phyloP scores from a whole-genome alignment of 768 basidiomycete species.

The Suillus alpinus region DNA sequence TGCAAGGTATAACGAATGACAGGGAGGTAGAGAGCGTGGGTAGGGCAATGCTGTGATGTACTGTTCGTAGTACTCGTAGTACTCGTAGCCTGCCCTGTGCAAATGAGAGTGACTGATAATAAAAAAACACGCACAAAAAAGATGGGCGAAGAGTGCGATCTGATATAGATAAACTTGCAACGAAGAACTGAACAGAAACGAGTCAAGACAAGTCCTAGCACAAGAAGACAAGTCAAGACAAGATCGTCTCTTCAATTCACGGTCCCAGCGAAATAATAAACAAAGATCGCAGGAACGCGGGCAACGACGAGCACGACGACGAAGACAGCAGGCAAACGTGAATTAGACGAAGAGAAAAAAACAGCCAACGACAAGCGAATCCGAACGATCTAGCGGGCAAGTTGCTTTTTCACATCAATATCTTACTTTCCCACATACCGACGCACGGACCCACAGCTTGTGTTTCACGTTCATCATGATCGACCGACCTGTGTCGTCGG shows the following conservation, averaged over 20 bases:
- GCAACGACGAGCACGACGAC: background rate
- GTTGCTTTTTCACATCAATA: conserved; percentile 3
- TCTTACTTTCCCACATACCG: conserved; percentile 1
- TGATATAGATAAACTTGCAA: conserved; percentile 7
- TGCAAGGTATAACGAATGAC: conserved; percentile 32
- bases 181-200: conserved; percentile 2
- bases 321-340: conserved; percentile 2
- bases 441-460: conserved; percentile 2
- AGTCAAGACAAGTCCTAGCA: conserved; percentile 1
- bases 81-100: conserved; percentile 5
- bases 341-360: conserved; percentile 3
- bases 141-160: conserved; percentile 2
- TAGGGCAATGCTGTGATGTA: conserved; percentile 3
- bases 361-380: conserved; percentile 2
- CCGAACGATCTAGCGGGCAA: background rate
- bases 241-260: conserved; percentile 3
- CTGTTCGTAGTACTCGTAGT: conserved; percentile 3
- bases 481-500: background rate
- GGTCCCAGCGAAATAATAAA: conserved; percentile 4
- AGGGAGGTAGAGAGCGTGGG: conserved; percentile 46
- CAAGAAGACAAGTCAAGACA: background rate
- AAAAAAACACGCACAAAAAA: conserved; percentile 6
- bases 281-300: conserved; percentile 4
- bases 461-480: background rate
- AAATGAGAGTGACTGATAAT: conserved; percentile 2